These are phyloP conservation scores for Penicillium nordicum DNA, from an alignment of 2,329 filamentous ascomycete species.

Conservation along the genomic window DNA sequence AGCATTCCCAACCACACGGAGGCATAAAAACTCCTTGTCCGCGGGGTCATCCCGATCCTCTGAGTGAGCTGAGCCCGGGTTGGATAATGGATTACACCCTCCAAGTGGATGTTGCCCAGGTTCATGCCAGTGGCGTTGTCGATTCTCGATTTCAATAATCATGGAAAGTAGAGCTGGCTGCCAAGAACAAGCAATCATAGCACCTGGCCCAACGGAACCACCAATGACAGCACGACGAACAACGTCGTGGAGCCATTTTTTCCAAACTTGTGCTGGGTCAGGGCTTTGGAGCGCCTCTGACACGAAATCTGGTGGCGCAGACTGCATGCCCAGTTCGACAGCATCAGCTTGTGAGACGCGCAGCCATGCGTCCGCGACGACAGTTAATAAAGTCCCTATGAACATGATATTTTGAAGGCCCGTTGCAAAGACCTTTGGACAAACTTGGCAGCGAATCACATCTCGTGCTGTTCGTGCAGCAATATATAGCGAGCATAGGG, in stretches of 20 bases:
- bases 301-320: constrained; percentile 33
- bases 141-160: constrained; percentile 41
- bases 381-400: constrained; percentile 44
- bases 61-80: not conserved
- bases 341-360: constrained; percentile 37
- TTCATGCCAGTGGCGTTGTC: constrained; percentile 44
- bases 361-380: constrained; percentile 45
- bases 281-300: constrained; percentile 26
- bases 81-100: constrained; percentile 8
- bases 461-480: constrained; percentile 40
- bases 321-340: constrained; percentile 35
- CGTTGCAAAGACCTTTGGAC: constrained; percentile 42
- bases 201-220: constrained; percentile 23
- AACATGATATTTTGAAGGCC: constrained; percentile 48
- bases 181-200: constrained; percentile 27
- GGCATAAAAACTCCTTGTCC: constrained; percentile 33
- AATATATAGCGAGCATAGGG: constrained; percentile 43
- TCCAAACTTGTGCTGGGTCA: constrained; percentile 33
- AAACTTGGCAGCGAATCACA: constrained; percentile 43
- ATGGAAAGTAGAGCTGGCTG: constrained; percentile 38
- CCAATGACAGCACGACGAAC: constrained; percentile 38
- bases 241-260: constrained; percentile 38
- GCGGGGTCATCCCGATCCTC: constrained; percentile 8
- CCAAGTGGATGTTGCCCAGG: constrained; percentile 22
- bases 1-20: constrained; percentile 35